Evolutionary conservation across 768 basidiomycete species (phyloP), one percentile per base, ranked within the genome.

Genomic region (Lentinula raphanica): DNA sequence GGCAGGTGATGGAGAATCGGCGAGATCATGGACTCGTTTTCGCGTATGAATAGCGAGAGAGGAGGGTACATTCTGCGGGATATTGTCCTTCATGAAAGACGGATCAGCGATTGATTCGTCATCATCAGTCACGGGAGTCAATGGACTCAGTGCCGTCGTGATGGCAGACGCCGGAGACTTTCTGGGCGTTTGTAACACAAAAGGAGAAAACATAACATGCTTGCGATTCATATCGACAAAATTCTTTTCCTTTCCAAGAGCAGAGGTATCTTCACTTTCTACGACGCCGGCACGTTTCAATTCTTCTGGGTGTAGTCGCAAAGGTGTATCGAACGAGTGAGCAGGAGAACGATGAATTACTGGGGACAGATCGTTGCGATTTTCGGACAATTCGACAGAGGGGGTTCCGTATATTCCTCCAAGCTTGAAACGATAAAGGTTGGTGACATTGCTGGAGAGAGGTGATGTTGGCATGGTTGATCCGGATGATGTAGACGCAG

Each of bases 81-180:
- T 13, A 42, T 21, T 23, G 54, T 56, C 54, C 28, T 44, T 46
- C 39, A 46, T 46, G 44, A 28, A 36, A 28, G 54, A 56, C 44
- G 40, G 28, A 56, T 42, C 39, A 56, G 54, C 25, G 21, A 56
- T 42, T 29, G n/a, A 46, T 56, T 46, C 54, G 44, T 56, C 54
- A 46, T 56, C 54, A 46, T 56, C 54, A 46, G 54, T 56, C 54
- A 56, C 39, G 44, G 54, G 54, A 11, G 54, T 56, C 42, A 56
- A 46, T 11, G 54, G 54, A 45, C 54, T 56, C 32, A 36, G 12
- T 15, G 50, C 5, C 21, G 50, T 11, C 4, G 8, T 19, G 19
- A 17, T 29, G n/a, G 54, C n/a, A 44, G 15, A 5, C 39, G 27
- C 39, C 54, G 39, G 54, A 56, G 54, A 56, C 42, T 46, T 42